phyloP scores from a whole-genome alignment of 2,329 filamentous ascomycete genomes.

The Fusarium sp. region DNA sequence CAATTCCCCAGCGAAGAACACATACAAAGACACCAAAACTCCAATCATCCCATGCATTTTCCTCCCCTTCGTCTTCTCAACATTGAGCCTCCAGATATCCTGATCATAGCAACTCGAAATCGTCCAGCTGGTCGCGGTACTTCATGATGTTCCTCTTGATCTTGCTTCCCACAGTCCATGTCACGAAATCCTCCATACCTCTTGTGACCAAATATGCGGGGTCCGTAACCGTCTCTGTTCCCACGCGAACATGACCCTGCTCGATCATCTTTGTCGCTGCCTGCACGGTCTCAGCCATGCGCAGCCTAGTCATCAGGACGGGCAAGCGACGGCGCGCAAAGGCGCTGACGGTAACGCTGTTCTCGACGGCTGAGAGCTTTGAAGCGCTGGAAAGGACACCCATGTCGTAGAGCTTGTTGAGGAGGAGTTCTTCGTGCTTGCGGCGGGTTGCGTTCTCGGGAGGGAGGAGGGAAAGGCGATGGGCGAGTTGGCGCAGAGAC shows the following conservation, averaged over 20 bases:
- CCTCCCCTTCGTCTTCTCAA: background rate
- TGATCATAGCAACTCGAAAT: constrained; percentile 86
- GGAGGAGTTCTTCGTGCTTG: constrained; percentile 86
- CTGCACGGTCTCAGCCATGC: constrained; percentile 92
- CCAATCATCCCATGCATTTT: constrained; percentile 26
- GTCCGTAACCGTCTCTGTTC: constrained; percentile 90
- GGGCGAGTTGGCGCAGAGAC: constrained; percentile 90
- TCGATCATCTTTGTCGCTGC: constrained; percentile 90
- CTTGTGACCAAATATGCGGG: constrained; percentile 89
- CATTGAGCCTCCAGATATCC: background rate
- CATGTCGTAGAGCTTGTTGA: constrained; percentile 95
- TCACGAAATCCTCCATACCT: constrained; percentile 95
- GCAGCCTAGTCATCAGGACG: constrained; percentile 88
- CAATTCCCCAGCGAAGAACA: constrained; percentile 1
- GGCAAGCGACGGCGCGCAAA: constrained; percentile 87
- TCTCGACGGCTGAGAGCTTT: constrained; percentile 86
- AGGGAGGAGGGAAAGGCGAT: constrained; percentile 86
- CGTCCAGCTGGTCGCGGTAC: constrained; percentile 94
- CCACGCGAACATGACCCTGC: constrained; percentile 92
- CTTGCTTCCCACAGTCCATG: constrained; percentile 96
- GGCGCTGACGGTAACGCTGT: constrained; percentile 87
- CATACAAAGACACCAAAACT: constrained; percentile 39
- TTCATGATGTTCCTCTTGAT: constrained; percentile 96
- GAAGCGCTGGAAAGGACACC: constrained; percentile 82
- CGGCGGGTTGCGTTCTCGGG: constrained; percentile 80